These are phyloP conservation scores for Solanum etuberosum DNA, from an alignment of 257 asterid species.

Conservation along the genomic window DNA sequence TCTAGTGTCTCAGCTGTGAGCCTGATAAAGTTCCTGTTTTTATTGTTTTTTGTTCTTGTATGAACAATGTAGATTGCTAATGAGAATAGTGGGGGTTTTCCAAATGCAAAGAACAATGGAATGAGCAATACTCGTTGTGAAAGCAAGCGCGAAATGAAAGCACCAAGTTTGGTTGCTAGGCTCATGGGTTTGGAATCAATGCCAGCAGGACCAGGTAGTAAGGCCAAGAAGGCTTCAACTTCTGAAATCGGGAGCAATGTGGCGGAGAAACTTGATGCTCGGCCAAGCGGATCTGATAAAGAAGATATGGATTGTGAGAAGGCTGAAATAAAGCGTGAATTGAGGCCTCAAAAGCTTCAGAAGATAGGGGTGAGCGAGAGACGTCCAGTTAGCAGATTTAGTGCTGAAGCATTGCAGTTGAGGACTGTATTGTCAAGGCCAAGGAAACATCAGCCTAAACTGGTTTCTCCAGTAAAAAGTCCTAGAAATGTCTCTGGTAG, in stretches of 20 bases:
- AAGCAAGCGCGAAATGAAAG: constrained; percentile 37
- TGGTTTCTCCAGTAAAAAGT: constrained; percentile 64
- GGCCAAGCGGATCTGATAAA: background rate
- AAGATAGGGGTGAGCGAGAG: constrained; percentile 55
- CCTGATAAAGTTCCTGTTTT: background rate
- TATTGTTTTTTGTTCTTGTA: background rate
- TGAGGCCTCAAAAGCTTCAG: constrained; percentile 84
- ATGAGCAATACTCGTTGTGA: constrained; percentile 23
- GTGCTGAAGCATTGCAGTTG: constrained; percentile 50
- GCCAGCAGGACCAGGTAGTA: constrained; percentile 47
- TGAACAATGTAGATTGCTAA: constrained; percentile 62
- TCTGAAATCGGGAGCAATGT: constrained; percentile 15
- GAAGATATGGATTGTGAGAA: constrained; percentile 30
- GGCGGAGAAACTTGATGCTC: constrained; percentile 11
- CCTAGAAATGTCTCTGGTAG: constrained; percentile 49
- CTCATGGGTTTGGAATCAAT: constrained; percentile 95
- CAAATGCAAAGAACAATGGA: constrained; percentile 27
- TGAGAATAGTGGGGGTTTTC: constrained; percentile 92
- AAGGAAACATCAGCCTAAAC: constrained; percentile 51
- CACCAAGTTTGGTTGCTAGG: constrained; percentile 82
- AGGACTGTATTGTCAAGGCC: constrained; percentile 54
- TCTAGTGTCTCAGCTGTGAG: background rate
- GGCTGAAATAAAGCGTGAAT: constrained; percentile 41
- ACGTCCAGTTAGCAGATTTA: constrained; percentile 35
- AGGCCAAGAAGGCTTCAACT: constrained; percentile 24